These are phyloP conservation scores for Tetracladium maxilliforme DNA, from an alignment of 2,329 filamentous ascomycete species.

Conservation along the genomic window DNA sequence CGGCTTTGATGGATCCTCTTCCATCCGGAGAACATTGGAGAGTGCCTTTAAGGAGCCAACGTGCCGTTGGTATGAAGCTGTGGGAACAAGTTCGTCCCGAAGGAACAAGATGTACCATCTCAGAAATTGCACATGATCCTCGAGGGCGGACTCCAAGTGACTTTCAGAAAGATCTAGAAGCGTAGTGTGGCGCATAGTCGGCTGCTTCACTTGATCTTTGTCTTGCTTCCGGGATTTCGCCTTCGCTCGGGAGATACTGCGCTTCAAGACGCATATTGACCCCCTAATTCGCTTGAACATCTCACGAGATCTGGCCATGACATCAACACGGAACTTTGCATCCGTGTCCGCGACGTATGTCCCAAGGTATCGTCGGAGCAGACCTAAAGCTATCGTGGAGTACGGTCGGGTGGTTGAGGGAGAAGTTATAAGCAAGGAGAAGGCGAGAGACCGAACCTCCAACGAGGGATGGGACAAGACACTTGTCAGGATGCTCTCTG, in stretches of 20 bases:
- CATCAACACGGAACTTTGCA: conserved; percentile 71
- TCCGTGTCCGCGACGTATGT: conserved; percentile 73
- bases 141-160: conserved; percentile 15
- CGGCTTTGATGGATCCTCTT: too few relatives aligned
- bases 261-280: conserved; percentile 18
- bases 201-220: conserved; percentile 1
- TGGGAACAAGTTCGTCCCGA: conserved; percentile 58
- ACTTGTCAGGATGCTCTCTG: conserved; percentile 28
- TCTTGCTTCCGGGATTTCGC: conserved; percentile 6
- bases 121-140: conserved; percentile 50
- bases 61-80: conserved; percentile 80
- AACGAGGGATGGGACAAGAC: conserved; percentile 41
- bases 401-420: conserved; percentile 62
- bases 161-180: conserved; percentile 4
- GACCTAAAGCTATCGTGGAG: conserved; percentile 40
- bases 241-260: conserved; percentile 18
- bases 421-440: conserved; percentile 68
- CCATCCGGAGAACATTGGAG: conserved; percentile 44
- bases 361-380: conserved; percentile 50
- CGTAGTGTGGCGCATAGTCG: conserved; percentile 2
- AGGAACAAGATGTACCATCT: conserved; percentile 62
- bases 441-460: conserved; percentile 61
- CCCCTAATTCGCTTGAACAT: conserved; percentile 65
- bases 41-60: conserved; percentile 65
- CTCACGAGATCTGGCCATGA: conserved; percentile 59